Evolutionary conservation across 441 rosid species (phyloP).

Genomic region (Brassica balearica): DNA sequence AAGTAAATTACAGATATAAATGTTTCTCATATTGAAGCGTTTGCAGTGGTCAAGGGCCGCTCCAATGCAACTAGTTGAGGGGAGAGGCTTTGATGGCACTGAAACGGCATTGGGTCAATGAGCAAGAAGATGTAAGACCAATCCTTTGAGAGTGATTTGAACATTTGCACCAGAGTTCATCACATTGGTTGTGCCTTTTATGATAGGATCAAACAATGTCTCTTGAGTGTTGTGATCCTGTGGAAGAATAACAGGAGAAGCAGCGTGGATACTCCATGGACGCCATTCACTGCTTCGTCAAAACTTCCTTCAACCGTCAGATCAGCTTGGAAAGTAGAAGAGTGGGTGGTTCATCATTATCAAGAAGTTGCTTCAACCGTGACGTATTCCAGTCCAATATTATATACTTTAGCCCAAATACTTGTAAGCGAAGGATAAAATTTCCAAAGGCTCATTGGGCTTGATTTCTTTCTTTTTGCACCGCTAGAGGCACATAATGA

Average conservation of each 20-base stretch:
- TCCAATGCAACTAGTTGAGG: conserved; percentile 85
- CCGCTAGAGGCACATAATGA: too few species aligned
- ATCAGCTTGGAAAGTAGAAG: conserved; percentile 64
- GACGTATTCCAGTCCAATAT: neutral
- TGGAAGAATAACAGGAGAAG: conserved; percentile 75
- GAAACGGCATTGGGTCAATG: conserved; percentile 64
- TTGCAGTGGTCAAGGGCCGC: conserved; percentile 71
- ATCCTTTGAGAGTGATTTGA: conserved; percentile 58
- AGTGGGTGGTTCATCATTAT: conserved; percentile 28
- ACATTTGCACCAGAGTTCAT: conserved; percentile 59
- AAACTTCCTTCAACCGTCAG: conserved; percentile 74
- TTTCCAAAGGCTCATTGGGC: too few species aligned
- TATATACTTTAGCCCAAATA: conserved; percentile 41
- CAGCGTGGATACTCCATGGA: conserved; percentile 80
- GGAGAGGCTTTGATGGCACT: conserved; percentile 58
- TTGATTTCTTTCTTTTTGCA: too few species aligned
- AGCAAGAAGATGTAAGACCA: conserved; percentile 83
- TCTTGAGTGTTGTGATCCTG: conserved; percentile 64
- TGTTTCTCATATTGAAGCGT: conserved; percentile 51
- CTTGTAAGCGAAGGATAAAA: conserved; percentile 17
- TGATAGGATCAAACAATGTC: conserved; percentile 68
- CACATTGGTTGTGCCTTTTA: conserved; percentile 77
- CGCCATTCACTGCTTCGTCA: conserved; percentile 71
- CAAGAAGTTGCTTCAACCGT: neutral
- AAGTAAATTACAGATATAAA: neutral